Evolutionary conservation across 2,329 filamentous ascomycete genomes (phyloP), one percentile per base, ranked within the genome.

Genomic region (Pezicula carpinea): DNA sequence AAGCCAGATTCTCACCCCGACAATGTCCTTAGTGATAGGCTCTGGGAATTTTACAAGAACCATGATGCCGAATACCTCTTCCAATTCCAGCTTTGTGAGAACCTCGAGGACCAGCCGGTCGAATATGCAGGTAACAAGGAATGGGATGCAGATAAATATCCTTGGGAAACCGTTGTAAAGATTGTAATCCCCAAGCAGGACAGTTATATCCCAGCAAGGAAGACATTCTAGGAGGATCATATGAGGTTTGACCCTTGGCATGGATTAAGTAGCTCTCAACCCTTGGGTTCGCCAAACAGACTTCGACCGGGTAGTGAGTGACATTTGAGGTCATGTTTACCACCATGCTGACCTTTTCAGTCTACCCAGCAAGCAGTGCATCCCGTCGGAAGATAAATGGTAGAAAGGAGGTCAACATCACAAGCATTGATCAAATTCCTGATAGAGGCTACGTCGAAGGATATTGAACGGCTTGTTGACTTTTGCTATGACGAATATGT

Each of bases 141-240:
- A 6, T 75, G 71, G 71, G 70, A 76, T 39, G 59, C 64, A 3
- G 65, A 68, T 32, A 73, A 70, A 39, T 75, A 71, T 46, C 72
- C 71, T 2, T 75, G 66, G 59, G 68, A 75, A 52, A 71, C 68
- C 2, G 65, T 75, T 5, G 72, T 68, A 2, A 65, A 57, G 21
- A 53, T 70, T 13, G 55, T 62, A 15, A 60, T 70, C 11, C 68
- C 66, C 2, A 65, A 65, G 53, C 69, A 74, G 49, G 66, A 72
- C 40, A 66, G 61, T 15, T 71, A 69, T 42, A 62, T 66, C 42
- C 60, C 63, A 41, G 62, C 66, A 39, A 55, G 66, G 18, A 69
- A 68, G 58, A 60, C 57, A 1, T 71, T 71, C 44, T 72, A 66
- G 68, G 68, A 73, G 43, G 66, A 72, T 50, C 63, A 69, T 41